A percentile compares a stretch with the other conserved stretches of the same genome.
Evolutionary conservation across 176 grass and related monocot species (phyloP).

Genomic region (Bolboschoenus planiculmis): DNA sequence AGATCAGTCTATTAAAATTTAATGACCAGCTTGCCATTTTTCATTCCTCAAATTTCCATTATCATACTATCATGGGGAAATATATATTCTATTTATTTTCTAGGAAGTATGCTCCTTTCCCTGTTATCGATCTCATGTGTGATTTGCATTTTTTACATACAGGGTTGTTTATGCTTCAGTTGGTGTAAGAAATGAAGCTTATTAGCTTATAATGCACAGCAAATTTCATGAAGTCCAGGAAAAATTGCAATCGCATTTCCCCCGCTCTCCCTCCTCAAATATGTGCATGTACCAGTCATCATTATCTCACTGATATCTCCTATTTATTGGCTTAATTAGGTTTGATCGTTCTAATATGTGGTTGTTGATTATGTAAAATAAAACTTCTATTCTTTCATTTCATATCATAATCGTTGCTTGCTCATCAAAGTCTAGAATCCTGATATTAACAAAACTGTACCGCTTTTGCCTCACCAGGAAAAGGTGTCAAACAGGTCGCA

Average conservation of each 20-base stretch:
- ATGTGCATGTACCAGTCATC: not conserved
- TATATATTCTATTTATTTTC: not conserved
- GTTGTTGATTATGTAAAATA: not conserved
- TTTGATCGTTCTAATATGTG: not conserved
- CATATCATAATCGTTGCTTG: not conserved
- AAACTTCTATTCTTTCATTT: not conserved
- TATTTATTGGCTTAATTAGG: not conserved
- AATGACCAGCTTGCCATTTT: not conserved
- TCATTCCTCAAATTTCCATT: not conserved
- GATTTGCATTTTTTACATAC: not conserved
- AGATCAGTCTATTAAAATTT: not conserved
- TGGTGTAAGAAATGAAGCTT: constrained; percentile 14
- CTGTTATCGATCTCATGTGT: not conserved
- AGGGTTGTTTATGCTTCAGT: constrained; percentile 25
- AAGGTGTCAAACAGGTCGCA: not conserved
- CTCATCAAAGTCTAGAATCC: not conserved
- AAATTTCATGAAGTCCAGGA: not conserved
- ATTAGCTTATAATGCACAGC: not conserved
- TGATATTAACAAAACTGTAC: not conserved
- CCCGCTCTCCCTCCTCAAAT: too few relatives aligned
- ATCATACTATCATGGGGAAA: not conserved
- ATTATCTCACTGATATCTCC: not conserved
- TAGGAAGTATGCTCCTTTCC: not conserved
- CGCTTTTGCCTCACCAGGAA: not conserved
- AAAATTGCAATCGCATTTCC: not conserved